Base-by-base conservation (phyloP, 2,329 filamentous ascomycete genomes). In the Thelonectria discophora region DNA sequence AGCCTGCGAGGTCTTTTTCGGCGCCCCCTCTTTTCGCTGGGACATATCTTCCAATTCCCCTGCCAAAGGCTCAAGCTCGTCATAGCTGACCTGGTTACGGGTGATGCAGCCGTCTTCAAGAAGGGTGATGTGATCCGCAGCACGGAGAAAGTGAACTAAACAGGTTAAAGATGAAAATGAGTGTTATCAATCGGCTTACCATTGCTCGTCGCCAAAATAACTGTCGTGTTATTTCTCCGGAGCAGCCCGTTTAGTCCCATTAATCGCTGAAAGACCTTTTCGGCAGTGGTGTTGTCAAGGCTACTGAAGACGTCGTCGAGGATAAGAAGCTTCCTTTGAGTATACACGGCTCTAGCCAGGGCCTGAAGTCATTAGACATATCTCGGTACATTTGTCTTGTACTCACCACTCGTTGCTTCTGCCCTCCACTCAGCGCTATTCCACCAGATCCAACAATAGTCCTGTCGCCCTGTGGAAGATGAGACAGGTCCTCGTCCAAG, bases 121-220 rank as follows among this genome's bases (percentile, higher is more conserved):
- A 0, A 76, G 78, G 53, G 84, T 75, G 8, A 85, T 76, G 39
- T 80, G 75, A 46, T 83, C 77, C 2, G 81, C 79, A 0, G 72
- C 69, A 0, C 79, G 77, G 1, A 84, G 66, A 3, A 67, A 65
- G 27, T 75, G 70, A 15, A 74, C 72, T 74, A 20, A 11, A 30
- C 7, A 8, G 4, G 27, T 30, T 8, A 30, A 8, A 30, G 9
- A 30, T 10, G 27, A 30, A 8, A 2, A 8, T 30, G 27, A 30
- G 4, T 30, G 8, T 30, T 30, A 2, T 9, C 9, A 10, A 30
- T 9, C 5, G 30, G 39, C 68, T 64, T 58, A 71, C 74, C 64
- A n/a, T 74, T 68, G 40, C 78, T 76, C 0, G 77, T 79, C 5
- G 75, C 72, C 7, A 79, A 50, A 11, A 79, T 71, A 8, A 73